A percentile compares a stretch with the other conserved stretches of the same genome.
These are phyloP conservation scores for Fraxinus americana DNA, from an alignment of 257 asterid species.

Conservation along the genomic window DNA sequence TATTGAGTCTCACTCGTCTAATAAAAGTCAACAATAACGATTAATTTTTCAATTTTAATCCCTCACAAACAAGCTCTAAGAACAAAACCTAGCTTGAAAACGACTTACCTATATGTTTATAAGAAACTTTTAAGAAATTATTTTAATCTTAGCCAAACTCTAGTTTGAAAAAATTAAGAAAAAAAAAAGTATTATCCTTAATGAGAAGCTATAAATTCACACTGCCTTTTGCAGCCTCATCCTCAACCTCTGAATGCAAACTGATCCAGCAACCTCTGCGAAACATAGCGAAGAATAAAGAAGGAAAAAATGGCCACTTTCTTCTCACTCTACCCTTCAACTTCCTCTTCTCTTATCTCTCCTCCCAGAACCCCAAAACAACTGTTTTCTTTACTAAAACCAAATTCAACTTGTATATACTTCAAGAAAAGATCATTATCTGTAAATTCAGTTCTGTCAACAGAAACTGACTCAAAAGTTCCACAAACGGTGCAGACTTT, in stretches of 20 bases:
- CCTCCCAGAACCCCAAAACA: conserved; percentile 29
- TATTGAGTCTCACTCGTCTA: too few species aligned
- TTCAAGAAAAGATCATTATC: conserved; percentile 39
- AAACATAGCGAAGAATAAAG: background rate
- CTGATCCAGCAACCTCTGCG: background rate
- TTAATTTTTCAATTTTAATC: too few species aligned
- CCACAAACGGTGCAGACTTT: conserved; percentile 63
- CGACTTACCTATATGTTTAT: too few species aligned
- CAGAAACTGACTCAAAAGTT: conserved; percentile 53
- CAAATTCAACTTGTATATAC: conserved; percentile 25
- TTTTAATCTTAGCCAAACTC: too few species aligned
- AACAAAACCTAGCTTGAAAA: too few species aligned
- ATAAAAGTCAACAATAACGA: too few species aligned
- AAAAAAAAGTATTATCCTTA: conserved; percentile 34
- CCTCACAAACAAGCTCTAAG: too few species aligned
- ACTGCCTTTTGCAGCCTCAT: conserved; percentile 42
- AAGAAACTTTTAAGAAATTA: too few species aligned
- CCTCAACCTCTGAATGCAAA: conserved; percentile 27
- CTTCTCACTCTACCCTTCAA: conserved; percentile 35
- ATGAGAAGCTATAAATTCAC: conserved; percentile 32
- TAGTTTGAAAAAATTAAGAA: too few species aligned
- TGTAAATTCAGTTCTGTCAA: conserved; percentile 41
- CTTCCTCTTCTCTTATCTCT: conserved; percentile 32
- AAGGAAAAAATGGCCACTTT: conserved; percentile 49
- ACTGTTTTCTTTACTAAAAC: conserved; percentile 28